A percentile compares a stretch with the other conserved stretches of the same genome.
These are phyloP conservation scores for Xylaria arbuscula DNA, from an alignment of 2,329 filamentous ascomycete species.

Conservation along the genomic window DNA sequence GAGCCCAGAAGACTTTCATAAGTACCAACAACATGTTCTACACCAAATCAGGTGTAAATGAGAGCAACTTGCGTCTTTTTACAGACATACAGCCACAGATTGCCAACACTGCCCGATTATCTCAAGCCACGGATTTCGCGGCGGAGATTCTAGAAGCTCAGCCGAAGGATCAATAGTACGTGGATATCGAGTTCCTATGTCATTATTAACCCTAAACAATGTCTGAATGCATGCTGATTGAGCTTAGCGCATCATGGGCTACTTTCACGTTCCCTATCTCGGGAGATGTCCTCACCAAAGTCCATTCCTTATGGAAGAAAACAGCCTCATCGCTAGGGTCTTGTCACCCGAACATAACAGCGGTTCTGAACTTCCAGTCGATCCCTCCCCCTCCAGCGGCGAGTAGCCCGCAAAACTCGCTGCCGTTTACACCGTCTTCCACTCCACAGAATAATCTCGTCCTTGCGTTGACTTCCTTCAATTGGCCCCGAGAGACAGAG, in stretches of 20 bases:
- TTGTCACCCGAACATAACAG: not conserved
- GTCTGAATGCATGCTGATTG: not conserved
- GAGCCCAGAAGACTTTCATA: not conserved
- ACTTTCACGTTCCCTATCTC: slow-evolving; percentile 5
- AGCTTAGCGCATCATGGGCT: not conserved
- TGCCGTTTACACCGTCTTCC: slow-evolving; percentile 1
- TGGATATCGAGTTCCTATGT: not conserved
- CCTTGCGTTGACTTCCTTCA: not conserved
- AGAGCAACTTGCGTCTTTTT: slow-evolving; percentile 1
- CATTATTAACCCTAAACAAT: not conserved
- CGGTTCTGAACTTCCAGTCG: slow-evolving; percentile 3
- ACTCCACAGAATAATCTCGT: not conserved
- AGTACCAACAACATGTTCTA: slow-evolving; percentile 11
- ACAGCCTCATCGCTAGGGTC: not conserved
- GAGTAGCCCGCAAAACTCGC: not conserved
- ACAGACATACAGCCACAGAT: slow-evolving; percentile 15
- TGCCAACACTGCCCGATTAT: not conserved
- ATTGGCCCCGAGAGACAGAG: not conserved
- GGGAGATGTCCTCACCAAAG: not conserved
- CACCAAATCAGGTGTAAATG: slow-evolving; percentile 2
- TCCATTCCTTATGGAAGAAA: slow-evolving; percentile 9
- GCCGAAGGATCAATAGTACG: not conserved
- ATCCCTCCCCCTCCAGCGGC: slow-evolving; percentile 4
- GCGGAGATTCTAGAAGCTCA: not conserved
- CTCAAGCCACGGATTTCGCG: slow-evolving; percentile 10